These are phyloP conservation scores for Cinnamomum chago DNA, from an alignment of 164 flowering plant species.

Conservation along the genomic window DNA sequence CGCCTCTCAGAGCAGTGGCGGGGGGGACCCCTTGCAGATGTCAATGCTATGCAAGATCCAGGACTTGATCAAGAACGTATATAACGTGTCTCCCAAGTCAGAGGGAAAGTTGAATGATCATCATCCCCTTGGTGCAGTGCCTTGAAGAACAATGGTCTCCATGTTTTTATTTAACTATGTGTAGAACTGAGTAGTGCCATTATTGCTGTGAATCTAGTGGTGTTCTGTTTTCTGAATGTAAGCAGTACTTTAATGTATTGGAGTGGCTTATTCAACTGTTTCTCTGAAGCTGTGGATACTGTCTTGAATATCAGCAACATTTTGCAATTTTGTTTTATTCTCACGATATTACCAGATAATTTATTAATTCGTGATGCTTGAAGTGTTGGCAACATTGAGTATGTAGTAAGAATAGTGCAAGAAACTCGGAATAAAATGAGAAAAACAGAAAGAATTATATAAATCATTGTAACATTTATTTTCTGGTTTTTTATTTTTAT, in stretches of 20 bases:
- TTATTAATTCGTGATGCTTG: too few species aligned
- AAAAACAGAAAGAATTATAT: too few species aligned
- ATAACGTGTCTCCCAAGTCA: slow-evolving; percentile 38
- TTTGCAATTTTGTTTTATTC: too few species aligned
- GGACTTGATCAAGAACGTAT: slow-evolving; percentile 65
- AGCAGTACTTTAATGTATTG: not conserved
- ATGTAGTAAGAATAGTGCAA: too few species aligned
- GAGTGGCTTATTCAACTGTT: too few species aligned
- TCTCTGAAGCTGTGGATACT: too few species aligned
- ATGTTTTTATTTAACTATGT: not conserved
- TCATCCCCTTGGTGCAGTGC: slow-evolving; percentile 40
- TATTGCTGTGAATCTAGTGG: slow-evolving; percentile 1
- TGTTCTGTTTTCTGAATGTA: not conserved
- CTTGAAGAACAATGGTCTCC: slow-evolving; percentile 20
- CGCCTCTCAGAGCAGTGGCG: slow-evolving; percentile 45
- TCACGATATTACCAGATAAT: too few species aligned
- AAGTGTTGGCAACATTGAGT: too few species aligned
- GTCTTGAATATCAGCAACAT: too few species aligned
- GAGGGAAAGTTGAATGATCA: slow-evolving; percentile 42
- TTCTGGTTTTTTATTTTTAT: too few species aligned
- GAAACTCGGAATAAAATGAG: too few species aligned
- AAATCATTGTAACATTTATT: too few species aligned
- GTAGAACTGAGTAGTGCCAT: not conserved
- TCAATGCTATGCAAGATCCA: slow-evolving; percentile 58
- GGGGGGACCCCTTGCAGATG: slow-evolving; percentile 55